Base-by-base conservation (phyloP, 306 rosid species). In the Cucumis melo region DNA sequence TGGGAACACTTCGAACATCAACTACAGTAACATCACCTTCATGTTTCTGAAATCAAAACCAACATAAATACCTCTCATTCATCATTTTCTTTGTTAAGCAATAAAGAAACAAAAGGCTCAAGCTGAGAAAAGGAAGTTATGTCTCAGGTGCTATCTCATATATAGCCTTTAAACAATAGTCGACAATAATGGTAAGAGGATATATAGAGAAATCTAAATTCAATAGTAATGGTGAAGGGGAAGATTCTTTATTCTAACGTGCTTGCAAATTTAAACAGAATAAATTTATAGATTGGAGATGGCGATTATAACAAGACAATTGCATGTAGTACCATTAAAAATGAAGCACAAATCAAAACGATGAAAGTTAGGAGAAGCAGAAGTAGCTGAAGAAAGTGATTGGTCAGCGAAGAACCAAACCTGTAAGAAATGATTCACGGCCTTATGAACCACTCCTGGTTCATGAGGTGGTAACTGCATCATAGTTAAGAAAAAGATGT, bases 371-470 rank as follows among this genome's bases (percentile, higher is more conserved):
- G 6, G 27, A 54, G 38, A 50, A 72, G 15, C 34, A 44, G 13
- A 29, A 50, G 75, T 41, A 21, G 60, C 61, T 73, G 36, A 11
- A 67, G 13, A 41, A 42, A 10, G 36, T 42, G 56, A 68, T 21
- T 68, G 55, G n/a, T 6, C 34, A 6, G 48, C 77, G 74, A 74
- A 77, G 73, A 70, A 63, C 50, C 14, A n/a, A 13, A 94, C 99
- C 93, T 92, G 99, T 80, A 94, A 86, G 87, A 94, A 94, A 88
- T 94, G 99, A 86, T 94, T 94, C 60, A 92, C 93, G 41, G 99
- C 99, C 81, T 78, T 90, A 82, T 76, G 79, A 61, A 94, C 96
- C 16, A 94, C 99, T 53, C 81, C 50, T 56, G 99, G 91, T 78
- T 94, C 97, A 86, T 92, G 97, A 73, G 97, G 97, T 24, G 89